These are phyloP conservation scores for Solidago caesia DNA, from an alignment of 129 eudicot genomes.

Conservation along the genomic window DNA sequence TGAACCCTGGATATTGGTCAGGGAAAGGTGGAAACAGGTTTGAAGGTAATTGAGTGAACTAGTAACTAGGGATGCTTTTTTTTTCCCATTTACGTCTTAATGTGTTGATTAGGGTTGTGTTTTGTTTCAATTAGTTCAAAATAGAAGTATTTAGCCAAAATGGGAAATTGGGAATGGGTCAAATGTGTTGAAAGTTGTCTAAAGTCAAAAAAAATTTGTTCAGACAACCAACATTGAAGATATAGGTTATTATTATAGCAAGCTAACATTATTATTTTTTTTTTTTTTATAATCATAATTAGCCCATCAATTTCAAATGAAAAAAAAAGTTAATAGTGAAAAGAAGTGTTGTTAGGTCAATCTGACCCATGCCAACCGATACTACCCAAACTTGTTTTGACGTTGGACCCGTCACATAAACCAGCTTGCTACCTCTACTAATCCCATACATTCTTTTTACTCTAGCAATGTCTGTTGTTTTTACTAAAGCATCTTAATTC, in stretches of 20 bases:
- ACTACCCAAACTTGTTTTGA: neutral
- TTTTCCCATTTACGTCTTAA: neutral
- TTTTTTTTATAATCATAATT: neutral
- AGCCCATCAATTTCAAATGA: neutral
- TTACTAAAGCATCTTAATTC: slow-evolving; percentile 13
- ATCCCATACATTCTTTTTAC: neutral
- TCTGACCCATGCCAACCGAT: neutral
- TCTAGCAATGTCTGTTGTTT: neutral
- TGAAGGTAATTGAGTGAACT: slow-evolving; percentile 47
- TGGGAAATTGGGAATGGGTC: neutral
- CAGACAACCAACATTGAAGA: neutral
- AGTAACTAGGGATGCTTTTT: neutral
- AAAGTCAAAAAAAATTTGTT: neutral
- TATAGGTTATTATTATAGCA: neutral
- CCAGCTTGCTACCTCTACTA: neutral
- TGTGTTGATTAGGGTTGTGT: slow-evolving; percentile 1
- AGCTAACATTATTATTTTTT: neutral
- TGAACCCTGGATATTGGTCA: slow-evolving; percentile 92
- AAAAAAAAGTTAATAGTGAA: neutral
- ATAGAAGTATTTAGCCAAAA: neutral
- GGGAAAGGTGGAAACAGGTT: slow-evolving; percentile 71
- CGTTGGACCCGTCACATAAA: neutral
- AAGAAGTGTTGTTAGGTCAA: slow-evolving; percentile 1
- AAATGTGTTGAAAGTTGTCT: neutral
- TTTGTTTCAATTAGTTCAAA: slow-evolving; percentile 1